Evolutionary conservation across 148 eudicot species (phyloP).

Genomic region (Camellia japonica): DNA sequence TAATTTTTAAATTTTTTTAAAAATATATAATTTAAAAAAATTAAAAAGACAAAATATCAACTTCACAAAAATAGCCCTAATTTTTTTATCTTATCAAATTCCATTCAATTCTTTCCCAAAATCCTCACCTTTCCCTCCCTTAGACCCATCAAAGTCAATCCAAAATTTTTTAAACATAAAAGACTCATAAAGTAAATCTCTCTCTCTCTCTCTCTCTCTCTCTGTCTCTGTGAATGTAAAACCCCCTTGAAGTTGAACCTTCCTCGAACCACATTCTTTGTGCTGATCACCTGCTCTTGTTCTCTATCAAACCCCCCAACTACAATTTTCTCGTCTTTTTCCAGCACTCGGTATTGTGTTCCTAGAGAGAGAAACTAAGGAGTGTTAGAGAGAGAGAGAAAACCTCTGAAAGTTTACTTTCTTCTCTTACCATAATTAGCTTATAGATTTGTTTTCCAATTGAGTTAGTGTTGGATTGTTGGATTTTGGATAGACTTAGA

Average conservation of each 20-base stretch:
- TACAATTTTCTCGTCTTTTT: not conserved
- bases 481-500: constrained; percentile 2
- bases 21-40: too few relatives aligned
- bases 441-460: not conserved
- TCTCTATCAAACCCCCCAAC: not conserved
- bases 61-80: too few relatives aligned
- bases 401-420: constrained; percentile 10
- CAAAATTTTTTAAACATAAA: too few relatives aligned
- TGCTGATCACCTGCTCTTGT: constrained; percentile 24
- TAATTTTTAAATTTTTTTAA: too few relatives aligned
- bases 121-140: too few relatives aligned
- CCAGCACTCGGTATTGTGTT: constrained; percentile 19
- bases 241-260: not conserved
- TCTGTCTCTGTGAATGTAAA: too few relatives aligned
- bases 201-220: too few relatives aligned
- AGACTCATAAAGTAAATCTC: too few relatives aligned
- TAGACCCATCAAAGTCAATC: too few relatives aligned
- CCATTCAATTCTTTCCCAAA: too few relatives aligned
- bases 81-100: too few relatives aligned
- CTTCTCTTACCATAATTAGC: constrained; percentile 14
- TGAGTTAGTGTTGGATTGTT: not conserved
- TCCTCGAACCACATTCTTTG: constrained; percentile 21
- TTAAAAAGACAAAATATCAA: too few relatives aligned
- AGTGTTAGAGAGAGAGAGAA: constrained; percentile 8
- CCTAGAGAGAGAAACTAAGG: constrained; percentile 15